Evolutionary conservation across 2,329 filamentous ascomycete species (phyloP).

Genomic region (Colletotrichum abscissum): DNA sequence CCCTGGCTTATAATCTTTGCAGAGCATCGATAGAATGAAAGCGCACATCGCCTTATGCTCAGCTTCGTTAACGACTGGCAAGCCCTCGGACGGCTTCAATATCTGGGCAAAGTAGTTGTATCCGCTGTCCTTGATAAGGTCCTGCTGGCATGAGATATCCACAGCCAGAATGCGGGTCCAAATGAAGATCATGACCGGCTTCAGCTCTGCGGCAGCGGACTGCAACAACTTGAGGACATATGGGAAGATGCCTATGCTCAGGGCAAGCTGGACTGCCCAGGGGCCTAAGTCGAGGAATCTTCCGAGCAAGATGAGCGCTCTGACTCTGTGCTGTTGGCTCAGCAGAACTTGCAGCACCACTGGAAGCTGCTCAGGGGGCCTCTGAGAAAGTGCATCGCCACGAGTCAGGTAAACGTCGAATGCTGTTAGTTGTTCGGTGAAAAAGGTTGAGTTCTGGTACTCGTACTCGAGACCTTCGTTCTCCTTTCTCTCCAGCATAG

Average conservation of each 20-base stretch:
- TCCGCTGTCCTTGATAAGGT: slow-evolving; percentile 95
- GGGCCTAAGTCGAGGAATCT: slow-evolving; percentile 95
- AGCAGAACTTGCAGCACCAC: slow-evolving; percentile 96
- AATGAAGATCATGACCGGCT: slow-evolving; percentile 99
- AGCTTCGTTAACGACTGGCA: slow-evolving; percentile 84
- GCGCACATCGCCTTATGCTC: slow-evolving; percentile 99
- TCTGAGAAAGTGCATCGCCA: slow-evolving; percentile 83
- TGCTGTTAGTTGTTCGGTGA: slow-evolving; percentile 95
- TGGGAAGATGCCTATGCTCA: slow-evolving; percentile 98
- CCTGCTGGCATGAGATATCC: slow-evolving; percentile 91
- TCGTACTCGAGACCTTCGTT: slow-evolving; percentile 82
- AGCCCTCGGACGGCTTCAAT: slow-evolving; percentile 82
- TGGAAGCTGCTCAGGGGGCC: slow-evolving; percentile 92
- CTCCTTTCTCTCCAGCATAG: slow-evolving; percentile 84
- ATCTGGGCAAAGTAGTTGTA: slow-evolving; percentile 98
- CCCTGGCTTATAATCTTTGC: slow-evolving; percentile 92
- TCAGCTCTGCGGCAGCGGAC: slow-evolving; percentile 92
- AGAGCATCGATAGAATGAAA: slow-evolving; percentile 97
- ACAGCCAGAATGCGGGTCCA: slow-evolving; percentile 97
- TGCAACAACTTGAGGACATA: slow-evolving; percentile 98
- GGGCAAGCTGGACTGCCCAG: slow-evolving; percentile 97
- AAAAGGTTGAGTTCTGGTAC: slow-evolving; percentile 95
- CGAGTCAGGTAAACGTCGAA: slow-evolving; percentile 95
- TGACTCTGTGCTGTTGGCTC: slow-evolving; percentile 92
- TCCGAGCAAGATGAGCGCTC: slow-evolving; percentile 90